Conservation (phyloP, 2,329 filamentous ascomycete genomes). For the Akanthomyces lecanii region DNA sequence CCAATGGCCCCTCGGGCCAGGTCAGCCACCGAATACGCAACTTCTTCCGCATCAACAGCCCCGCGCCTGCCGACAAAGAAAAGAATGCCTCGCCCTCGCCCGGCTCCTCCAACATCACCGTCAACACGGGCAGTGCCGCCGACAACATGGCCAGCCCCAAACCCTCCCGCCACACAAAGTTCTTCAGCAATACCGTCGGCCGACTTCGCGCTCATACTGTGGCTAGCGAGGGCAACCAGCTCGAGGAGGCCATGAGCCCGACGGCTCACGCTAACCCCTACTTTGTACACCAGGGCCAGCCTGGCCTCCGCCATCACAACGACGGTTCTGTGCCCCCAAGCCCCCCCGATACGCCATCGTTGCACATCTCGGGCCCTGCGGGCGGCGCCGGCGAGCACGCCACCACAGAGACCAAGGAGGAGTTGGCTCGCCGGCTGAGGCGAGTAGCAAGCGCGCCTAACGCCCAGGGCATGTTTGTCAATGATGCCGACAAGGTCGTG, state of each 20-base stretch:
- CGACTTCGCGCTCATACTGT: slow-evolving; percentile 87
- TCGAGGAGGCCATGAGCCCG: slow-evolving; percentile 85
- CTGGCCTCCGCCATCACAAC: slow-evolving; percentile 89
- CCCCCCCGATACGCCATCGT: slow-evolving; percentile 80
- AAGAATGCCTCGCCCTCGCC: slow-evolving; percentile 56
- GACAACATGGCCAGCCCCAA: slow-evolving; percentile 38
- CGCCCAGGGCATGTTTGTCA: slow-evolving; percentile 82
- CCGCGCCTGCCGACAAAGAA: slow-evolving; percentile 39
- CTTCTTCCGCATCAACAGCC: slow-evolving; percentile 64
- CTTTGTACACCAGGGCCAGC: slow-evolving; percentile 93
- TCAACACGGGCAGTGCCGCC: slow-evolving; percentile 16
- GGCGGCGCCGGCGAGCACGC: slow-evolving; percentile 62
- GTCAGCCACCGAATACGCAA: slow-evolving; percentile 66
- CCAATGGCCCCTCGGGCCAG: slow-evolving; percentile 49
- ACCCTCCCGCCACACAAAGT: slow-evolving; percentile 77
- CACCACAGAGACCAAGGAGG: slow-evolving; percentile 81
- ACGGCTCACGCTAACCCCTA: slow-evolving; percentile 96
- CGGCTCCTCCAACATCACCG: slow-evolving; percentile 15
- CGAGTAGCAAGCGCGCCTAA: slow-evolving; percentile 96
- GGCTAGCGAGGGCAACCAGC: slow-evolving; percentile 84
- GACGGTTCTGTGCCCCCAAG: slow-evolving; percentile 89
- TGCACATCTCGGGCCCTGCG: slow-evolving; percentile 67
- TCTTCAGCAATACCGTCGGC: slow-evolving; percentile 80
- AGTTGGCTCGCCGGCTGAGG: slow-evolving; percentile 85
- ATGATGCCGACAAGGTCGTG: slow-evolving; percentile 27